Conservation (phyloP, 306 rosid species). For the Lagenaria siceraria region DNA sequence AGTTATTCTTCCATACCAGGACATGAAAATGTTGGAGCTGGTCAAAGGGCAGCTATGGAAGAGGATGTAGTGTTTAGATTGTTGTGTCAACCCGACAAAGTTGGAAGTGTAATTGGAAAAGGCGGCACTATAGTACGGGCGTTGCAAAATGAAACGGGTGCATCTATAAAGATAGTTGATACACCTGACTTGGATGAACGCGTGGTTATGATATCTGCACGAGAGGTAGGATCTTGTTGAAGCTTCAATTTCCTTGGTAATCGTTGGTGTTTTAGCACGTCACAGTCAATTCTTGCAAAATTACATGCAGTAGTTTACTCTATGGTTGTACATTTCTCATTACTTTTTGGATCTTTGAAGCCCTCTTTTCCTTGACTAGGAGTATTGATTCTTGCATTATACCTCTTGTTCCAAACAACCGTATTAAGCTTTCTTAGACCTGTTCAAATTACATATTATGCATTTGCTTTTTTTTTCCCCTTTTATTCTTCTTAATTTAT, state of each 20-base stretch:
- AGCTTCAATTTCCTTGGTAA: not conserved
- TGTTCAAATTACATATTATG: not conserved
- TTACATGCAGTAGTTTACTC: not conserved
- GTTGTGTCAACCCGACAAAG: constrained; percentile 70
- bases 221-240: constrained; percentile 48
- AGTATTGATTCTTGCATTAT: too few relatives aligned
- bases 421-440: not conserved
- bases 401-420: too few relatives aligned
- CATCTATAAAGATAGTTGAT: constrained; percentile 68
- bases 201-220: constrained; percentile 63
- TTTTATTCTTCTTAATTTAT: not conserved
- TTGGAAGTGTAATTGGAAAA: constrained; percentile 86
- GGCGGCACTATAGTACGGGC: constrained; percentile 70
- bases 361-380: too few relatives aligned
- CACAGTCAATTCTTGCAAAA: not conserved
- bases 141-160: constrained; percentile 79
- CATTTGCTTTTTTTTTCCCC: not conserved
- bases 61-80: constrained; percentile 77
- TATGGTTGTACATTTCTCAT: too few relatives aligned
- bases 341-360: too few relatives aligned
- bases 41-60: constrained; percentile 51
- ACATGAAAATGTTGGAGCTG: constrained; percentile 35
- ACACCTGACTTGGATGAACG: constrained; percentile 68
- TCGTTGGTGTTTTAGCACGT: not conserved
- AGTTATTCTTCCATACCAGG: constrained; percentile 47